Percentiles rank a stretch among this genome's conserved stretches.
phyloP scores from a whole-genome alignment of 352 stramenopile species.

The Phytophthora quininea region DNA sequence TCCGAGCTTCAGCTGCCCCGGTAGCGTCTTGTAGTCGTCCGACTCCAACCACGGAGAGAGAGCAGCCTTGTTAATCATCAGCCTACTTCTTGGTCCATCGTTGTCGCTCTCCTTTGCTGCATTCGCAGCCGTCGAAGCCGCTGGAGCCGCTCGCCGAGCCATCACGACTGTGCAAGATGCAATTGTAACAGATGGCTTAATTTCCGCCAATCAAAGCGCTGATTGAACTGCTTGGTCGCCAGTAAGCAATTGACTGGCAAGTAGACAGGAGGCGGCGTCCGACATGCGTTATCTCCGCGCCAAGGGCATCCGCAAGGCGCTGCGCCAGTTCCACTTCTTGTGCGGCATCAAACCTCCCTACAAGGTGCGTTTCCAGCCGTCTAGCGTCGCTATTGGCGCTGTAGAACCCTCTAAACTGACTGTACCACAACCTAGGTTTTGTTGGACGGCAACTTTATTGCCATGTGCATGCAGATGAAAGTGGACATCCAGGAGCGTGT shows the following conservation, averaged over 20 bases:
- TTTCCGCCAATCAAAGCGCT: slow-evolving; percentile 23
- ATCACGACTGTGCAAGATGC: slow-evolving; percentile 30
- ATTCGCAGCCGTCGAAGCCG: neutral
- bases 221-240: neutral
- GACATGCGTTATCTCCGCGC: slow-evolving; percentile 81
- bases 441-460: slow-evolving; percentile 88
- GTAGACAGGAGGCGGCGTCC: neutral
- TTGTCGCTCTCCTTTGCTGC: slow-evolving; percentile 7
- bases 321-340: slow-evolving; percentile 89
- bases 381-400: neutral
- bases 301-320: slow-evolving; percentile 88
- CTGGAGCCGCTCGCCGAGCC: neutral
- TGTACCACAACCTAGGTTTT: neutral
- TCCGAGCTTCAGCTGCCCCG: slow-evolving; percentile 34
- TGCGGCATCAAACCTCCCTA: slow-evolving; percentile 88
- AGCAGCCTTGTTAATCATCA: slow-evolving; percentile 4
- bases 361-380: slow-evolving; percentile 39
- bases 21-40: slow-evolving; percentile 32
- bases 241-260: slow-evolving; percentile 37
- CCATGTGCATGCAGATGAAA: slow-evolving; percentile 90
- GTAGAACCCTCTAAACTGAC: neutral
- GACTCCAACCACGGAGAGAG: slow-evolving; percentile 23
- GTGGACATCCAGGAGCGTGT: slow-evolving; percentile 79
- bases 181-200: slow-evolving; percentile 1
- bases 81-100: slow-evolving; percentile 14